Base-by-base conservation (phyloP, 2,329 filamentous ascomycete species). In the Xylaria sp. region DNA sequence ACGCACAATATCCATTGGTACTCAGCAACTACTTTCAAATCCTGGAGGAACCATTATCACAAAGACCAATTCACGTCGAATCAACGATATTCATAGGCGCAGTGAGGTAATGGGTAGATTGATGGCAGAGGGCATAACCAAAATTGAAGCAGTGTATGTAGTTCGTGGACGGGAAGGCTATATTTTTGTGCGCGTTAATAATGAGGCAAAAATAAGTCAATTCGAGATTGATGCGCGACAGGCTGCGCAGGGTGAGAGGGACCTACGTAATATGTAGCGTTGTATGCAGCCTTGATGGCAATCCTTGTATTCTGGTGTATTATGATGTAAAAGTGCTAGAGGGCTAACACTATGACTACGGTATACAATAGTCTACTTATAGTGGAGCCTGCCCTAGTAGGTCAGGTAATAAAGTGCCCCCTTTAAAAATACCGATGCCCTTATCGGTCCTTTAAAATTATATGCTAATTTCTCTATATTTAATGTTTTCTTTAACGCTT, bases 11-110 rank as follows among this genome's bases (percentile, higher is more conserved):
- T 58, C 48, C 28, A 28, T 69, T 65, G 54, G 52, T 66, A 50
- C 44, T 37, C 34, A 58, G 28, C 54, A 73, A 56, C 73, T 69
- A 72, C 72, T 48, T 67, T 51, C 56, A 48, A 68, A 73, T 70
- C 71, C 63, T 67, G 56, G 58, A n/a, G 50, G 48, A 54, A 52
- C 59, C 67, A 28, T 70, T 63, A 37, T 37, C 20, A n/a, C 39
- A 15, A 44, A 50, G 39, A 18, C 63, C 44, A 63, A 66, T 64
- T 64, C 37, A 65, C 23, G 10, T 20, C 1, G 52, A 55, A 13
- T 55, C 10, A 12, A 46, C 9, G 8, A 18, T 46, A 18, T 57
- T 12, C 23, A 20, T 23, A 12, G 25, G 48, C 7, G 48, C 20
- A 12, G 2, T 3, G 48, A 51, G 10, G 23, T 7, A 15, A 2